Conservation (phyloP, 306 rosid genomes). For the Prunus dulcis region DNA sequence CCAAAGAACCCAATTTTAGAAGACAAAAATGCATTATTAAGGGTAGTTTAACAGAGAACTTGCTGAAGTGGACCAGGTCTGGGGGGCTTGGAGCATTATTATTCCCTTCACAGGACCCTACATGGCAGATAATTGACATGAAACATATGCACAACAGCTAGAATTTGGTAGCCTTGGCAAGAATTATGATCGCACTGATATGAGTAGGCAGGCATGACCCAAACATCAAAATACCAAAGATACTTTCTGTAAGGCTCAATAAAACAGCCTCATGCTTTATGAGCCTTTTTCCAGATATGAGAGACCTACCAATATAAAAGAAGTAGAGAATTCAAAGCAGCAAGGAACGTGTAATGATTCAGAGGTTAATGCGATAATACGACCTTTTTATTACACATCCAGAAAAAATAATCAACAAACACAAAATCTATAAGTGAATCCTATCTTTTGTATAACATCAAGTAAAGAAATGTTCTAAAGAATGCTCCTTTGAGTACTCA, state of each 20-base stretch:
- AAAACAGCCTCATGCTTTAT: too few relatives aligned
- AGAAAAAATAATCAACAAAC: constrained; percentile 51
- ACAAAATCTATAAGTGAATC: constrained; percentile 46
- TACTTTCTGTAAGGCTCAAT: too few relatives aligned
- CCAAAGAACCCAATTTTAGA: not conserved
- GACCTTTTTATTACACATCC: constrained; percentile 51
- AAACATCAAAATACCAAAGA: too few relatives aligned
- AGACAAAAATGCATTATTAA: not conserved
- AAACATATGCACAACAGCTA: not conserved
- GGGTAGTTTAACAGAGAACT: too few relatives aligned
- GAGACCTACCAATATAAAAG: too few relatives aligned
- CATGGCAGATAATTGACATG: not conserved
- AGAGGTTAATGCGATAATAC: constrained; percentile 11
- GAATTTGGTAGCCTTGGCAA: not conserved
- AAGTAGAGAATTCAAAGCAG: not conserved
- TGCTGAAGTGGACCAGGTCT: not conserved
- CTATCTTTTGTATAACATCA: constrained; percentile 53
- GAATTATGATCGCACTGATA: not conserved
- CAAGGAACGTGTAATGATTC: constrained; percentile 14
- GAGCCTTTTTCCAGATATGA: too few relatives aligned
- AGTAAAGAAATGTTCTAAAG: constrained; percentile 41
- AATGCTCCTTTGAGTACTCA: constrained; percentile 49
- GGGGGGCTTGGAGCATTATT: not conserved
- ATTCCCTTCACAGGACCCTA: not conserved
- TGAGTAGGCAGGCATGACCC: too few relatives aligned